Evolutionary conservation across 768 basidiomycete genomes (phyloP), one percentile per base, ranked within the genome.

Genomic region (Tulasnella sp.): DNA sequence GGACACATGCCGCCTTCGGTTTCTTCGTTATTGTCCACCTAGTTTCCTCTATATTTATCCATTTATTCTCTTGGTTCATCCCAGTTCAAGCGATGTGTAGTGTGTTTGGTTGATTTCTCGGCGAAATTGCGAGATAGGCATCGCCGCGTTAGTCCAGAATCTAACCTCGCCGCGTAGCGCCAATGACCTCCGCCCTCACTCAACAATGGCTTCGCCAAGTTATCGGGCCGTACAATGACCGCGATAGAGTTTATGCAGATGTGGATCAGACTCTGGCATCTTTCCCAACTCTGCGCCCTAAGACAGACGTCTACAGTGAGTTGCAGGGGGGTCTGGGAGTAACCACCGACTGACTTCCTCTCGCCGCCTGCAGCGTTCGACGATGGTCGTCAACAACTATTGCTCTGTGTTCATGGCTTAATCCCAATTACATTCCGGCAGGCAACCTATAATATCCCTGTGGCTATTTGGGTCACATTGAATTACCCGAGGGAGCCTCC

Each of bases 401-500:
- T 99, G 40, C 92, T 99, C 80, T 96, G 95, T 82, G 83, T 97
- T 3, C 94, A 98, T 84, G 98, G 98, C 14, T 90, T 98, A 6
- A 88, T 99, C 0, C 96, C 96, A 5, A 98, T 99, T 83, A 86
- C 90, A 0, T 97, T 91, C 87, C 90, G 93, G 75, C 86, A 88
- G 1, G 87, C 91, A 0, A 89, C 93, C 1, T 99, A 99, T 88
- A 96, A 99, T 86, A 98, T 99, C 83, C 98, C 98, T 4, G 86
- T 99, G 83, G 91, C 94, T 18, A 83, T 97, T 81, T 99, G 97
- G 96, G 83, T 99, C 60, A 89, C 96, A 3, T 89, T 89, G 76
- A 94, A 95, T 60, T 98, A 96, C 84, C 97, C 97, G 4, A 88
- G 89, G 64, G 88, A 88, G 18, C 92, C 96, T 0, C 98, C 98